phyloP scores from a whole-genome alignment of 2,329 filamentous ascomycete species.

The Didymella pinodella region DNA sequence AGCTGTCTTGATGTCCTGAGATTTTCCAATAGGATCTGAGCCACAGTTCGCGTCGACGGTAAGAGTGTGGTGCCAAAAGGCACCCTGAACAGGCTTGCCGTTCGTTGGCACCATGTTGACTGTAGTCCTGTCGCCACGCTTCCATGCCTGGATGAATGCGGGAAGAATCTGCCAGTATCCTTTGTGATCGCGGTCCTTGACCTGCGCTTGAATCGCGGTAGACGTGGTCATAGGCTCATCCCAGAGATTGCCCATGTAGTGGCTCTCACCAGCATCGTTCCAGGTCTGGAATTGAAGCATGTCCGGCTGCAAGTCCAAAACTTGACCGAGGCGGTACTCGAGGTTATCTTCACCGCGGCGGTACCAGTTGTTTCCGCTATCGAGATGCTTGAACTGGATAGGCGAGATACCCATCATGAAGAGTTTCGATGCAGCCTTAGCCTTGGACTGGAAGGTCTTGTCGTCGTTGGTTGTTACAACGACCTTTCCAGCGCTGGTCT shows the following conservation, averaged over 20 bases:
- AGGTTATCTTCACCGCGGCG: slow-evolving; percentile 51
- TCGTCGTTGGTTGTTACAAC: slow-evolving; percentile 43
- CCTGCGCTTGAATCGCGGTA: slow-evolving; percentile 35
- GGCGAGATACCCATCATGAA: slow-evolving; percentile 50
- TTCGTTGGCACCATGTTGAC: slow-evolving; percentile 32
- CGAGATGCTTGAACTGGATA: slow-evolving; percentile 52
- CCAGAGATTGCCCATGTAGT: slow-evolving; percentile 55
- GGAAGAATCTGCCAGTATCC: slow-evolving; percentile 48
- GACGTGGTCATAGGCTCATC: slow-evolving; percentile 40
- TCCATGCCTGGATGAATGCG: slow-evolving; percentile 51
- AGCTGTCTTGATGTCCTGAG: slow-evolving; percentile 13
- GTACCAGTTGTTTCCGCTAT: slow-evolving; percentile 45
- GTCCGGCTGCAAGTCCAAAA: slow-evolving; percentile 47
- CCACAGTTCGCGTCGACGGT: slow-evolving; percentile 45
- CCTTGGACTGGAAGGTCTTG: slow-evolving; percentile 37
- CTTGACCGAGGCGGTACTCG: slow-evolving; percentile 37
- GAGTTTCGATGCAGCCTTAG: slow-evolving; percentile 41
- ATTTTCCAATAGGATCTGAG: slow-evolving; percentile 54
- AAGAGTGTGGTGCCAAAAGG: slow-evolving; percentile 35
- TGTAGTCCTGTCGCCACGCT: slow-evolving; percentile 39
- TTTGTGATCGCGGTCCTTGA: slow-evolving; percentile 46
- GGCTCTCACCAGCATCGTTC: slow-evolving; percentile 53
- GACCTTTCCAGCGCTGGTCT: slow-evolving; percentile 26
- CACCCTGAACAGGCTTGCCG: slow-evolving; percentile 28
- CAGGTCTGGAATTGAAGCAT: slow-evolving; percentile 53